Base-by-base conservation (phyloP, 139 green algal genomes). In the Haematococcus lacustris region DNA sequence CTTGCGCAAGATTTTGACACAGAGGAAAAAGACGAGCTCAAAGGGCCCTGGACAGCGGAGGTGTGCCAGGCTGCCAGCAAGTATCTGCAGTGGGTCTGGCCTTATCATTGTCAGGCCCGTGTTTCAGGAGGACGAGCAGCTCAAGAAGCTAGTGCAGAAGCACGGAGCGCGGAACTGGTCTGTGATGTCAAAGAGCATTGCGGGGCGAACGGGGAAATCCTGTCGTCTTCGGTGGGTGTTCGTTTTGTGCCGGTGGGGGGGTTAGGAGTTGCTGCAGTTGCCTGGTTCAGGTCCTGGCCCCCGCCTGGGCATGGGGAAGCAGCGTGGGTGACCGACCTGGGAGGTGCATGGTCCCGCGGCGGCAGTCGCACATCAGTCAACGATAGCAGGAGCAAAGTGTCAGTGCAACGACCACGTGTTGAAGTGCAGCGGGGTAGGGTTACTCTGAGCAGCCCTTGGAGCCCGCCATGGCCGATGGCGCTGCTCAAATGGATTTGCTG, bases 161-260 rank as follows among this genome's bases (percentile, higher is more conserved):
- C 82, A 88, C 37, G 91, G 91, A 1, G 41, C 87, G 1, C 88
- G 85, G 51, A 93, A 87, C 30, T 93, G 88, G 88, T 83, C 78
- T 0, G 62, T 78, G 1, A 86, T 93, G 13, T 84, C 88, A 1
- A 68, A 79, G 7, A 26, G 72, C 38, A 77, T 93, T 34, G 73
- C 83, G 3, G 84, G 87, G 0, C 73, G 88, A 25, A 86, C 76
- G 26, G 84, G 82, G 50, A 93, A 93, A 77, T 88, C 83, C 65
- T 92, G 87, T 64, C 71, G 88, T 1, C 73, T 92, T 2, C 78
- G 88, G 78, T 84, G 40, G 7, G 80, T 9, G 26, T 38, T 30
- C 33, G 21, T 64, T 64, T 30, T 21, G 30, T 64, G 13, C 26
- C 43, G 17, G 43, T 28, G 43, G 43, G 17, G 43, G 9, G 43